Evolutionary conservation across 108 stramenopile species (phyloP), one percentile per base, ranked within the genome.

Genomic region (Conticribra weissflogii): DNA sequence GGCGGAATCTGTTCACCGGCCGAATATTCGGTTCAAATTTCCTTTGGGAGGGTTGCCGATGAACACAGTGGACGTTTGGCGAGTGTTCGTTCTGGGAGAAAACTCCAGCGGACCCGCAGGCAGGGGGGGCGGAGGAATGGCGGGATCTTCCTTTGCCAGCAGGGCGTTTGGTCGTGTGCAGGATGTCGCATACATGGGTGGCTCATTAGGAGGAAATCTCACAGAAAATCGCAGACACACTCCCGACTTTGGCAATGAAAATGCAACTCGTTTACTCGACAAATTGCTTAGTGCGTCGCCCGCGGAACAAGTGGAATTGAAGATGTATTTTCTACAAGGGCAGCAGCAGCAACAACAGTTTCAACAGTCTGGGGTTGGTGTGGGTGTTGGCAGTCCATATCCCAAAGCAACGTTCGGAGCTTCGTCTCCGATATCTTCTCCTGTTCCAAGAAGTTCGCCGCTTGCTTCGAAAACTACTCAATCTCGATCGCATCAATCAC

Each of bases 1-100:
- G 1, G 83, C 76, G 18, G 87, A 90, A 62, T 78, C 86, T 3
- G 82, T 74, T 33, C 84, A 84, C 54, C 80, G 88, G 27, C 88
- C 85, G 7, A 68, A 74, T 27, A 80, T 89, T 28, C 78, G 76
- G 3, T 51, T 82, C 54, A 68, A 74, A 30, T 91, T 84, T 72
- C 83, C 88, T 16, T 76, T 93, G 59, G 30, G 28, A 18, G 65
- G 58, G 28, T 34, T 72, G 36, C 56, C 59, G 33, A 17, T 23
- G n/a, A 12, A 14, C 0, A 30, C 63, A 36, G 58, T 80, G 19
- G 61, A 73, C 18, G 56, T 47, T 47, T 80, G 79, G 79, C 63
- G 54, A 47, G 56, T 3, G n/a, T 72, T 63, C 25, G 52, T n/a
- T n/a, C n/a, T n/a, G n/a, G n/a, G n/a, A n/a, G n/a, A n/a, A n/a